Evolutionary conservation across 2,329 filamentous ascomycete species (phyloP), one percentile per base, ranked within the genome.

Genomic region (Paraphaeosphaeria sporulosa): DNA sequence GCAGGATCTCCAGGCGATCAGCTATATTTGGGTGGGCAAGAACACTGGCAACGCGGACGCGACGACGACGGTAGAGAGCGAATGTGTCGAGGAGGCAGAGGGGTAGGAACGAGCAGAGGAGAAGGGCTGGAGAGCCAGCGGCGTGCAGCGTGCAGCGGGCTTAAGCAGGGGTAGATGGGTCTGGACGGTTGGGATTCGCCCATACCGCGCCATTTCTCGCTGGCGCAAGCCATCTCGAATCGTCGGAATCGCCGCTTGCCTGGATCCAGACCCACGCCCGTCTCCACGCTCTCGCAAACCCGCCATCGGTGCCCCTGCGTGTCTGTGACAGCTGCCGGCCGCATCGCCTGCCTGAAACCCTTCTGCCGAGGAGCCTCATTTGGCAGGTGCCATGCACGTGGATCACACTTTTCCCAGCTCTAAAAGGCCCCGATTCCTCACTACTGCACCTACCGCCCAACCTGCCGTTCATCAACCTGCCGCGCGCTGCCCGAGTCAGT

Each of bases 61-160:
- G 23, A 23, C 19, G 6, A 34, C 15, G 52, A 57, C 34, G 52
- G 32, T 15, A 47, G 53, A 57, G 61, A 52, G 48, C 23, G 57
- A 60, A 55, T 25, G 58, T 56, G 52, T 40, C 21, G 58, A 58
- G 57, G 48, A 43, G 57, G 43, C 51, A 54, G 59, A 58, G 53
- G 57, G 53, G 58, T 53, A 52, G 58, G 59, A 47, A 61, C 52
- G 53, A 43, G 38, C 42, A 52, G 34, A 51, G 47, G 58, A 60
- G 27, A 55, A 52, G 54, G 51, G 46, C 51, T 49, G 60, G 58
- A 57, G 46, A 43, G 57, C 55, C 47, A 60, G 19, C 40, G 17
- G 43, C 13, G 44, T 55, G 57, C 53, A 57, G 50, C 55, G 53
- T 40, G 47, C 56, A 36, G 50, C 55, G 40, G 56, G 51, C 54